Conservation (phyloP, 75 land plant species). For the Sequoia sempervirens region DNA sequence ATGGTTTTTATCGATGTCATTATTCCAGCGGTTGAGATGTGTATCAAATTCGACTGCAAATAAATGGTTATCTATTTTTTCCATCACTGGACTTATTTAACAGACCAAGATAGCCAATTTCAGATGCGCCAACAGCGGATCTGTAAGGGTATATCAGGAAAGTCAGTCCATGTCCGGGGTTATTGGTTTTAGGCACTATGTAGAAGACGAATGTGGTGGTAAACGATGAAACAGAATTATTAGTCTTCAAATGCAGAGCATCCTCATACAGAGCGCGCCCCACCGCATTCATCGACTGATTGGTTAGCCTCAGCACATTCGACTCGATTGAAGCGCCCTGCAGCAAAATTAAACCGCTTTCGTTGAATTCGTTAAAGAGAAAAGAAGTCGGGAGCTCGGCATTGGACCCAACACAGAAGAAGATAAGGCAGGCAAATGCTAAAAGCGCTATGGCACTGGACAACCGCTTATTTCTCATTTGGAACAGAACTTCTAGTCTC, state of each 20-base stretch:
- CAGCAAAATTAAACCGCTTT: background rate
- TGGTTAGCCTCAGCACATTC: slow-evolving; percentile 21
- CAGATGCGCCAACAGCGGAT: slow-evolving; percentile 14
- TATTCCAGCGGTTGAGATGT: slow-evolving; percentile 14
- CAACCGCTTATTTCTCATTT: too few relatives aligned
- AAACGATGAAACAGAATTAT: slow-evolving; percentile 21
- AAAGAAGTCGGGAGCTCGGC: too few relatives aligned
- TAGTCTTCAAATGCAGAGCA: slow-evolving; percentile 16
- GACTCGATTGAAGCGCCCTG: background rate
- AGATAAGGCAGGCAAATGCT: too few relatives aligned
- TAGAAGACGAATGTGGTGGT: slow-evolving; percentile 39
- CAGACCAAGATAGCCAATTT: slow-evolving; percentile 33
- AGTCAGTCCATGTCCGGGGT: slow-evolving; percentile 37
- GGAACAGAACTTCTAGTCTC: too few relatives aligned
- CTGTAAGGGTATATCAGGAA: slow-evolving; percentile 20
- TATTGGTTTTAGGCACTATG: slow-evolving; percentile 18
- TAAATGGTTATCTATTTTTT: slow-evolving; percentile 27
- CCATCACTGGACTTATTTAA: slow-evolving; percentile 20
- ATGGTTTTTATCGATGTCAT: slow-evolving; percentile 38
- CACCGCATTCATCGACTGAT: slow-evolving; percentile 7
- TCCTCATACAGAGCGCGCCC: slow-evolving; percentile 34
- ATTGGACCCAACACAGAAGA: too few relatives aligned
- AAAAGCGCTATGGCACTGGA: too few relatives aligned
- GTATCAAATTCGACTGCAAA: slow-evolving; percentile 66
- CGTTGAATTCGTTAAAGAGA: too few relatives aligned